A percentile compares a stretch with the other conserved stretches of the same genome.
phyloP scores from a whole-genome alignment of 2,329 filamentous ascomycete genomes.

The Scedosporium aurantiacum region DNA sequence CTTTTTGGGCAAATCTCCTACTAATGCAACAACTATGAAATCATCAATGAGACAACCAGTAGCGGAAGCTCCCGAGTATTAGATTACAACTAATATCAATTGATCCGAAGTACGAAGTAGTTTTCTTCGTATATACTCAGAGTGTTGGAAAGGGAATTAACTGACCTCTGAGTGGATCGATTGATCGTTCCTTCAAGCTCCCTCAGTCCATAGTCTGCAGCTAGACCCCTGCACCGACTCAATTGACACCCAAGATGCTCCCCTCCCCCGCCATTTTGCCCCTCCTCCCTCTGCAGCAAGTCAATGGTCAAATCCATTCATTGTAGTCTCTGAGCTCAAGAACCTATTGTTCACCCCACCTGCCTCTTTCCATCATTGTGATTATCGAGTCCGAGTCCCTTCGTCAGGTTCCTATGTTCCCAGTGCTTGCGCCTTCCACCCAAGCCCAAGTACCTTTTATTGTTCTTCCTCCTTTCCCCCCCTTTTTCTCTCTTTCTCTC shows the following conservation, averaged over 20 bases:
- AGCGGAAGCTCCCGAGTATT: not conserved
- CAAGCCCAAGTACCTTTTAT: not conserved
- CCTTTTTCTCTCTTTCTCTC: not conserved
- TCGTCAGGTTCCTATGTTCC: not conserved
- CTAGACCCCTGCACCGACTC: not conserved
- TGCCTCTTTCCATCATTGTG: not conserved
- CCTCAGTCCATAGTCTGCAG: not conserved
- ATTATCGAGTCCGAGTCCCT: not conserved
- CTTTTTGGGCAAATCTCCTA: not conserved
- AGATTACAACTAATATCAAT: not conserved
- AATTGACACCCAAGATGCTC: not conserved
- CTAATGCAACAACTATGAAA: not conserved
- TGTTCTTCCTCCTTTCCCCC: not conserved
- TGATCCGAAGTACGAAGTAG: not conserved
- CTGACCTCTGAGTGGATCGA: not conserved
- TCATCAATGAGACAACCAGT: not conserved
- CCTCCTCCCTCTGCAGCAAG: not conserved
- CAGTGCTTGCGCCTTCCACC: not conserved
- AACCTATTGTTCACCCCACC: slow-evolving; percentile 1
- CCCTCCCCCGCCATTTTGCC: not conserved
- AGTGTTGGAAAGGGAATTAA: not conserved
- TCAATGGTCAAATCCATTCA: not conserved
- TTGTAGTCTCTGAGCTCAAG: not conserved
- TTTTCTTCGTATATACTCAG: not conserved
- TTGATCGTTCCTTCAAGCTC: not conserved